Evolutionary conservation across 176 grass and related monocot genomes (phyloP).

Genomic region (Musa itinerans): DNA sequence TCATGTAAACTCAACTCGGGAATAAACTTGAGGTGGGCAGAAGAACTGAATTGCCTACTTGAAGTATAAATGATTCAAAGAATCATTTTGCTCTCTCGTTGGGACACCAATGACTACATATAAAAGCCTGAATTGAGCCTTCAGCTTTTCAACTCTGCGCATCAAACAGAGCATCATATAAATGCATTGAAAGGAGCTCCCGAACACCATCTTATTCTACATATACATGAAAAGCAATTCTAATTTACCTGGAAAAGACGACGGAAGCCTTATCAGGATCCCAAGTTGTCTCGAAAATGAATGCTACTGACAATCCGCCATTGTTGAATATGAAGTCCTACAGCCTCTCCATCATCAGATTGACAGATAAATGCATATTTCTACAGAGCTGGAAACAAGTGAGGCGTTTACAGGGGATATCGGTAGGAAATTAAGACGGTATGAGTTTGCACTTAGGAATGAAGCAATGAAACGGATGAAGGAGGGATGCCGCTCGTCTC

Average conservation of each 20-base stretch:
- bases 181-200: constrained; percentile 7
- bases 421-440: constrained; percentile 61
- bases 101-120: constrained; percentile 57
- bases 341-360: constrained; percentile 19
- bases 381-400: background rate
- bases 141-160: constrained; percentile 51
- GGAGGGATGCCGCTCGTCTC: constrained; percentile 45
- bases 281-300: constrained; percentile 66
- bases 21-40: constrained; percentile 1
- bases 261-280: constrained; percentile 33
- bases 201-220: background rate
- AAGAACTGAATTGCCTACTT: constrained; percentile 30
- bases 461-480: constrained; percentile 52
- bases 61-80: constrained; percentile 63
- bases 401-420: constrained; percentile 41
- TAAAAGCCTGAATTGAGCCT: constrained; percentile 64
- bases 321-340: constrained; percentile 79
- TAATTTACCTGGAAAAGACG: constrained; percentile 46
- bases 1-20: constrained; percentile 1
- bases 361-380: background rate
- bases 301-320: constrained; percentile 59
- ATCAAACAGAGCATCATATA: constrained; percentile 2
- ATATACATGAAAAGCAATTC: background rate
- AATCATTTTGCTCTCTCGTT: constrained; percentile 59
- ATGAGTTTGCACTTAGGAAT: constrained; percentile 54